A percentile compares a stretch with the other conserved stretches of the same genome.
Conservation (phyloP, 2,329 filamentous ascomycete genomes). For the Coniochaeta sp. region DNA sequence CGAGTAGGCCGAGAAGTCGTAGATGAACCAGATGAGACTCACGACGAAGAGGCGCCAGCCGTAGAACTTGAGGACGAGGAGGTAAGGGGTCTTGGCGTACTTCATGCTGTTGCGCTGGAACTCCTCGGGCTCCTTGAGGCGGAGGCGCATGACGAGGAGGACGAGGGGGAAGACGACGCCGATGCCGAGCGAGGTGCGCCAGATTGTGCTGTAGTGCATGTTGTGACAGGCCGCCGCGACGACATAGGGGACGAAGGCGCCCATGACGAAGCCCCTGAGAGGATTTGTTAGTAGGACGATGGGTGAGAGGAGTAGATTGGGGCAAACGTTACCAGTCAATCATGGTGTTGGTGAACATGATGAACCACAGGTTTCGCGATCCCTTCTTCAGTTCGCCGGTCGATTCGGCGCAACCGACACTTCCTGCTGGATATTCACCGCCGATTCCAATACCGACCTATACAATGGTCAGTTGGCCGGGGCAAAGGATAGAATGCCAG, state of each 20-base stretch:
- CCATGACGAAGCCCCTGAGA: constrained; percentile 63
- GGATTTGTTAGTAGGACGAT: neutral
- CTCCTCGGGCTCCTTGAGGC: constrained; percentile 71
- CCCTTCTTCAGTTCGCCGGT: constrained; percentile 76
- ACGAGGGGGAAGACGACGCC: constrained; percentile 71
- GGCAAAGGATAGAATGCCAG: neutral
- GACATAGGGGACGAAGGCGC: constrained; percentile 65
- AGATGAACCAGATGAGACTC: constrained; percentile 77
- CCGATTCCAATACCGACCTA: constrained; percentile 69
- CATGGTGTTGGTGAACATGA: constrained; percentile 82
- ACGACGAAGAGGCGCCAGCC: constrained; percentile 66
- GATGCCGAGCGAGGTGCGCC: constrained; percentile 74
- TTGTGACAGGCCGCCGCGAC: constrained; percentile 50
- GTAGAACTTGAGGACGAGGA: constrained; percentile 57
- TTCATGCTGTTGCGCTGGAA: constrained; percentile 66
- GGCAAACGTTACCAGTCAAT: constrained; percentile 51
- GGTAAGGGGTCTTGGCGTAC: constrained; percentile 48
- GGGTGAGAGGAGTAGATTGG: too few species aligned
- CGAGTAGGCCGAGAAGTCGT: constrained; percentile 76
- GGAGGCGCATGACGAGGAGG: constrained; percentile 64
- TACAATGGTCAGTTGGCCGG: constrained; percentile 3
- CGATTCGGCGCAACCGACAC: constrained; percentile 76
- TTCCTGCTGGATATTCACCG: constrained; percentile 74
- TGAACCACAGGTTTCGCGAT: constrained; percentile 84
- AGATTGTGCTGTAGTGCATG: constrained; percentile 64